Percentiles rank a stretch among this genome's conserved stretches.
Evolutionary conservation across 73 alveolate genomes (phyloP).

Genomic region (Tetrahymena malaccensis): DNA sequence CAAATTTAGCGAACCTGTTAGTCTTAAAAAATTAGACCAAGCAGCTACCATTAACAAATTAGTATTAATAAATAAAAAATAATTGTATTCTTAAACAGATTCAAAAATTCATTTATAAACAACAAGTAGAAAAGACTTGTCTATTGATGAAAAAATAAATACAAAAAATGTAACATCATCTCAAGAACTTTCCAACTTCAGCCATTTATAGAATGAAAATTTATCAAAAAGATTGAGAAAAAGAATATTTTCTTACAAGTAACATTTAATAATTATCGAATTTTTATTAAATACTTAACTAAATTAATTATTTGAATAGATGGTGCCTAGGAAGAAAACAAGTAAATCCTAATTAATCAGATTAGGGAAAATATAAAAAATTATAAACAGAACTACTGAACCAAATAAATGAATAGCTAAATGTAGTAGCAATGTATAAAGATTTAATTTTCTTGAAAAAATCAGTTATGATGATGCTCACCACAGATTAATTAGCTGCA

Average conservation of each 20-base stretch:
- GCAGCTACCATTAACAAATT: not conserved
- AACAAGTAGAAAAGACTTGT: not conserved
- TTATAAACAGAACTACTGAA: not conserved
- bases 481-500: not conserved
- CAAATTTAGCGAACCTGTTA: no score
- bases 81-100: not conserved
- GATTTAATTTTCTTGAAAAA: not conserved
- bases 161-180: no score
- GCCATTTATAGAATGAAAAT: no score
- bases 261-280: no score
- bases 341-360: not conserved
- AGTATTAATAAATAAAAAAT: no score
- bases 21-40: no score
- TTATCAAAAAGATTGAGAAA: not conserved
- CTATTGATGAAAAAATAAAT: not conserved
- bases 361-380: no score
- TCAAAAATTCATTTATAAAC: not conserved
- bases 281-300: no score
- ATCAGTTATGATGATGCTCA: not conserved
- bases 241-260: not conserved
- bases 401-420: no score
- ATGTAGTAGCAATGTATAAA: not conserved
- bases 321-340: not conserved
- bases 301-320: not conserved
- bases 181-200: not conserved